Base-by-base conservation (phyloP, 257 asterid genomes). In the Striga asiatica region DNA sequence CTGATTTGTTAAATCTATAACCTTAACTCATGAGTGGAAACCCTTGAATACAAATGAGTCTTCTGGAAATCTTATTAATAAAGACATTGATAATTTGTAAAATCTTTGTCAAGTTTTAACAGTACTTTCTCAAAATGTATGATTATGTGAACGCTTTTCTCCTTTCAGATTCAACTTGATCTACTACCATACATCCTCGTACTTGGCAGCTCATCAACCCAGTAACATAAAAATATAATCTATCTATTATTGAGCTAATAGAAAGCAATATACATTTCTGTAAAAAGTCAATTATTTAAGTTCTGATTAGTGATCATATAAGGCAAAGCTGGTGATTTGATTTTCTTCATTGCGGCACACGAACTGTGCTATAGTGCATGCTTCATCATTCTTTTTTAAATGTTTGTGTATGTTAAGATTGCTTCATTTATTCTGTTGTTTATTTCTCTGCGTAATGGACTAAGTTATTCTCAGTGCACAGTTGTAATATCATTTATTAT, bases 181-280 rank as follows among this genome's bases (percentile, higher is more conserved):
- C 23, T 62, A 41, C 27, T 37, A 7, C 1, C 46, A 31, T 52
- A n/a, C n/a, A n/a, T 27, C 22, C 24, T 29, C 27, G 10, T 34
- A 56, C 10, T 13, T 35, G 31, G 11, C 65, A 57, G 43, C 48
- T 65, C 25, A 29, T 42, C 31, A 43, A 50, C 29, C 17, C 51
- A 27, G 9, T 14, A 5, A 45, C 47, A 21, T 22, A 21, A 0
- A 14, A 46, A 25, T 48, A 31, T 13, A 48, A 32, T 4, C 11
- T 13, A 32, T 22, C 50, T 39, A 38, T 55, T 55, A 21, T 4
- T 5, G n/a, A n/a, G n/a, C n/a, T n/a, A n/a, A n/a, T n/a, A n/a
- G n/a, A n/a, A n/a, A n/a, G n/a, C n/a, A n/a, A n/a, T n/a, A n/a
- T n/a, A n/a, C n/a, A n/a, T n/a, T n/a, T n/a, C n/a, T n/a, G n/a